These are phyloP conservation scores for Cladosporium velox DNA, from an alignment of 2,329 filamentous ascomycete genomes.

Conservation along the genomic window DNA sequence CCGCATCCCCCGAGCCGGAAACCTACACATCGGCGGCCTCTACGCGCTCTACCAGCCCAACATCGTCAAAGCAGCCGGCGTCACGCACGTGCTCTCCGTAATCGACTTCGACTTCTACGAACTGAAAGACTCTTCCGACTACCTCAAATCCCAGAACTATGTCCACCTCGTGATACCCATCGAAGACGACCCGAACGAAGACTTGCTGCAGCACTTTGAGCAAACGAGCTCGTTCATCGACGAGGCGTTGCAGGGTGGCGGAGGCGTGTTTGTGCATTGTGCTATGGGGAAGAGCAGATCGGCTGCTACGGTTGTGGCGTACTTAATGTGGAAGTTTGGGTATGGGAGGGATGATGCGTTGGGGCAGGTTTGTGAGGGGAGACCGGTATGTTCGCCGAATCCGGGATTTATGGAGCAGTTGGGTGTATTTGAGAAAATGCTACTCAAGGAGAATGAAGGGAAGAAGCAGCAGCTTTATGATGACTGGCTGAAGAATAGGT, in stretches of 20 bases:
- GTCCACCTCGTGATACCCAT: conserved; percentile 76
- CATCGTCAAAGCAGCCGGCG: conserved; percentile 64
- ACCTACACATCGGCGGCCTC: conserved; percentile 46
- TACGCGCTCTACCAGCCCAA: conserved; percentile 45
- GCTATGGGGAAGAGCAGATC: conserved; percentile 94
- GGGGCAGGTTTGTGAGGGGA: conserved; percentile 64
- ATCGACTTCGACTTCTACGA: conserved; percentile 61
- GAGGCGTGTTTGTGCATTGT: conserved; percentile 70
- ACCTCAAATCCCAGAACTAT: conserved; percentile 37
- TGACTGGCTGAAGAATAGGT: conserved; percentile 38
- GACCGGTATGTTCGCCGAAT: conserved; percentile 81
- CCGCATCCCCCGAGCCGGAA: conserved; percentile 37
- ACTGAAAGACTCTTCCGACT: conserved; percentile 20
- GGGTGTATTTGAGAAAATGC: conserved; percentile 79
- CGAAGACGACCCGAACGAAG: conserved; percentile 84
- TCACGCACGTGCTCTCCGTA: conserved; percentile 86
- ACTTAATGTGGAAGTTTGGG: conserved; percentile 64
- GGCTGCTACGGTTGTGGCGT: conserved; percentile 78
- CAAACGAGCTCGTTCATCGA: conserved; percentile 79
- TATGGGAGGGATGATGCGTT: conserved; percentile 64
- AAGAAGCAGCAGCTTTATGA: conserved; percentile 36
- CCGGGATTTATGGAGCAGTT: conserved; percentile 86
- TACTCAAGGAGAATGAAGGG: conserved; percentile 27
- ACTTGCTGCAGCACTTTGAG: conserved; percentile 77
- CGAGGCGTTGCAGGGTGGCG: conserved; percentile 61